Evolutionary conservation across 129 eudicot genomes (phyloP).

Genomic region (Lonicera japonica): DNA sequence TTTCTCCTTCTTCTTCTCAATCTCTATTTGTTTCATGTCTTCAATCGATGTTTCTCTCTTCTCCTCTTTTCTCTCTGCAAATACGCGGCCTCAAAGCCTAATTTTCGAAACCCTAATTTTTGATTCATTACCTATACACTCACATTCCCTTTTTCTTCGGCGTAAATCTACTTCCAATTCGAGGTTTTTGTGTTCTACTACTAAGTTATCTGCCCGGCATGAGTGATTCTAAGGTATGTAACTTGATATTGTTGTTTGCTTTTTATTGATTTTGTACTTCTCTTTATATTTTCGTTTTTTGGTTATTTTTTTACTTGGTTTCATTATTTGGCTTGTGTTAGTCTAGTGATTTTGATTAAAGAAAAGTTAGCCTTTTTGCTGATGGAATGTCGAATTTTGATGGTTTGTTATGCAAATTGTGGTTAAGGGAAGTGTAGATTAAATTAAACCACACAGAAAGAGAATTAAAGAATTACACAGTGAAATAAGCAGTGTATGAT

Average conservation of each 20-base stretch:
- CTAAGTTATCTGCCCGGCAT: constrained; percentile 11
- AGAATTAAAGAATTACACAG: too few species aligned
- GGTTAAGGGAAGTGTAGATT: too few species aligned
- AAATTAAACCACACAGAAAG: too few species aligned
- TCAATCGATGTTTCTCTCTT: constrained; percentile 12
- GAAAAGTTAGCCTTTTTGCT: neutral
- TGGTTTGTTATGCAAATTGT: too few species aligned
- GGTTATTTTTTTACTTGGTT: neutral
- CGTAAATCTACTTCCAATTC: constrained; percentile 1
- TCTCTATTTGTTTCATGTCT: constrained; percentile 32
- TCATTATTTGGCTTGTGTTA: too few species aligned
- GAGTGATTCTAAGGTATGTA: constrained; percentile 38
- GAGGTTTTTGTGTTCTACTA: neutral
- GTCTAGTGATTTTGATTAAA: neutral
- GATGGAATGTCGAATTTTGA: neutral
- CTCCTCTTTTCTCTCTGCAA: constrained; percentile 13
- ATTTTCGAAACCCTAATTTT: constrained; percentile 18
- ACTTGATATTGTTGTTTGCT: too few species aligned
- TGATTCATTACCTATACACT: constrained; percentile 5
- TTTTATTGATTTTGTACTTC: neutral
- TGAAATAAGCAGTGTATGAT: too few species aligned
- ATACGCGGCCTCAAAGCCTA: constrained; percentile 23
- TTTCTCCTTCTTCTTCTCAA: neutral
- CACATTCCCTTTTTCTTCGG: constrained; percentile 15
- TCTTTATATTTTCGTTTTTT: neutral